phyloP scores from a whole-genome alignment of 2,329 filamentous ascomycete genomes.

The Neofusicoccum sp. region DNA sequence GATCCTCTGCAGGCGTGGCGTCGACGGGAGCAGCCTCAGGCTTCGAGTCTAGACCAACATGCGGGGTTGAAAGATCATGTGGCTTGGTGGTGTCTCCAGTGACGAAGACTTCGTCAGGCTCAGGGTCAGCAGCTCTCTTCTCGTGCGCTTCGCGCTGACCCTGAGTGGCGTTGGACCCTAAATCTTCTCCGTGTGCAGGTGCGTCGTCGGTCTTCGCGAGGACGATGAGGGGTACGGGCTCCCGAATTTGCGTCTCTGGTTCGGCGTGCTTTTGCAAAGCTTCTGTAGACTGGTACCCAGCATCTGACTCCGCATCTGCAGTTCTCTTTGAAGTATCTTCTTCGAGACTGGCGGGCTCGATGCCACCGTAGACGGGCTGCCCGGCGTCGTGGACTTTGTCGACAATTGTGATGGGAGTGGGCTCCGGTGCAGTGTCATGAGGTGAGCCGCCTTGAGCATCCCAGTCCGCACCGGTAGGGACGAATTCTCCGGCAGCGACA shows the following conservation, averaged over 20 bases:
- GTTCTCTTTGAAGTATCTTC: constrained; percentile 24
- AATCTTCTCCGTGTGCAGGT: constrained; percentile 37
- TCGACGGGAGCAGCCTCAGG: not conserved
- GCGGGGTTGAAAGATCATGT: not conserved
- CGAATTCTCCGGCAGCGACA: not conserved
- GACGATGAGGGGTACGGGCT: constrained; percentile 28
- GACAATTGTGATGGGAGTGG: constrained; percentile 26
- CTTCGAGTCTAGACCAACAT: not conserved
- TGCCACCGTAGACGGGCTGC: constrained; percentile 24
- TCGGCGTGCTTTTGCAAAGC: not conserved
- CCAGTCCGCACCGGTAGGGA: not conserved
- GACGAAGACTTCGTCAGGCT: constrained; percentile 33
- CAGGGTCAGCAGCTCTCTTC: constrained; percentile 31
- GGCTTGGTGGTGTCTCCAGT: constrained; percentile 1
- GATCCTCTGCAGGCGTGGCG: constrained; percentile 23
- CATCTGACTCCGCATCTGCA: constrained; percentile 27
- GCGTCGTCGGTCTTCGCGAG: constrained; percentile 37
- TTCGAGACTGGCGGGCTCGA: constrained; percentile 20
- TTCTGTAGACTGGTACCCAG: constrained; percentile 16
- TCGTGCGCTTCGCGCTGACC: constrained; percentile 36
- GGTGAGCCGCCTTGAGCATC: constrained; percentile 8
- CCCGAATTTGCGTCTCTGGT: not conserved
- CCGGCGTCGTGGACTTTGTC: constrained; percentile 26
- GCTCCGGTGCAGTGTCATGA: constrained; percentile 18
- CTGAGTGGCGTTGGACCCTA: constrained; percentile 32